Evolutionary conservation across 768 basidiomycete genomes (phyloP), one percentile per base, ranked within the genome.

Genomic region (Amanita polypyramis): DNA sequence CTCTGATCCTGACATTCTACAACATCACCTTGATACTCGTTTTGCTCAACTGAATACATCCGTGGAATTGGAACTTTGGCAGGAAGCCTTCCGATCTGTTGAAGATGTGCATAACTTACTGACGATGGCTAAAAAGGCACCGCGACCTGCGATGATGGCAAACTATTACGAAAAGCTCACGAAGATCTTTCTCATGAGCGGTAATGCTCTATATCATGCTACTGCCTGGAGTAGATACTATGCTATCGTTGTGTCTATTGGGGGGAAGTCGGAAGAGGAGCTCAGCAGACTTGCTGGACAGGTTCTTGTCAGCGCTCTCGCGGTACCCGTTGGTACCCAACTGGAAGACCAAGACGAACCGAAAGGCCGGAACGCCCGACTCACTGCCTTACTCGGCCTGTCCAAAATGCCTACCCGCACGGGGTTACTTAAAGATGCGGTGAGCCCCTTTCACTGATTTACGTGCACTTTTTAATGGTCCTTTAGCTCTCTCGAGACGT

Each of bases 91-190:
- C 77, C 86, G 95, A 51, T 92, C 91, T 35, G 92, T 97, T 51
- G 95, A 99, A 65, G 95, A 99, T 63, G 88, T 97, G 33, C 95
- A 98, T 70, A 92, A 93, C 58, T 76, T 98, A 30, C 79, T 99
- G 54, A 88, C 83, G 9, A 82, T 91, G 78, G 85, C 87, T 23
- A 95, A 95, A 64, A 95, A 93, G 66, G 80, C 89, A 0, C 90
- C 92, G 1, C 82, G 91, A 29, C 90, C 91, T 0, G 76, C 83
- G 10, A 95, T 97, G 92, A 97, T 98, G 94, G 91, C 92, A 51
- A 92, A 89, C 64, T 98, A 97, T 68, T 98, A 98, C 68, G 93
- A 97, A 65, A 97, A 98, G 67, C 79, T 97, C 54, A 89, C 94
- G 36, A 86, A 85, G 60, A 95, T 99, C 54, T 99, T 97, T 73